phyloP scores from a whole-genome alignment of 495 filamentous ascomycete species.

The Penicillium salamii region DNA sequence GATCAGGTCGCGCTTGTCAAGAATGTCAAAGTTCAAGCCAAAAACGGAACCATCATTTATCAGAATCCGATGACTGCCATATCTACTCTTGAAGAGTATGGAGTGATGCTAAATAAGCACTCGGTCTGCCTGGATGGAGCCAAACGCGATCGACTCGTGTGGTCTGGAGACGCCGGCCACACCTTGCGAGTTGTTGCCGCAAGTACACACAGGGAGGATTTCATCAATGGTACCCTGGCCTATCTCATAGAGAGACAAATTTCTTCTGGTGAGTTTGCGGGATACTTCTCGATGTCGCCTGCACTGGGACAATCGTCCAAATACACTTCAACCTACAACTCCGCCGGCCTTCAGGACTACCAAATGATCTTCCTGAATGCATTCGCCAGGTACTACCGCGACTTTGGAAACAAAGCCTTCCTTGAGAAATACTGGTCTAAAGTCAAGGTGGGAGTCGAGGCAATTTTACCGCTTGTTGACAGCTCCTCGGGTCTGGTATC shows the following conservation, averaged over 20 bases:
- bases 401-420: constrained; percentile 6
- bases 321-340: constrained; percentile 7
- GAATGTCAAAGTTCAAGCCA: constrained; percentile 24
- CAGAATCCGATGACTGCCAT: constrained; percentile 19
- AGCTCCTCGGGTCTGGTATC: background rate
- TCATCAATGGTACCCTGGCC: constrained; percentile 4
- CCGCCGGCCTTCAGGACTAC: constrained; percentile 12
- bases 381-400: constrained; percentile 10
- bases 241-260: constrained; percentile 6
- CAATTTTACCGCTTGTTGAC: background rate
- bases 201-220: constrained; percentile 12
- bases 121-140: constrained; percentile 25
- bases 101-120: constrained; percentile 14
- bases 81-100: constrained; percentile 26
- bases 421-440: constrained; percentile 4
- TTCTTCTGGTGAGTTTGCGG: background rate
- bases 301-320: constrained; percentile 10
- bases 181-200: constrained; percentile 18
- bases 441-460: background rate
- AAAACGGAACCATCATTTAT: constrained; percentile 29
- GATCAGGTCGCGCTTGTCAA: constrained; percentile 30
- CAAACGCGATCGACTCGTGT: constrained; percentile 28
- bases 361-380: constrained; percentile 11
- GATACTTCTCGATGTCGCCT: constrained; percentile 12
- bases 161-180: constrained; percentile 22